Conservation (phyloP, 2,329 filamentous ascomycete species). For the Cercospora sp. region DNA sequence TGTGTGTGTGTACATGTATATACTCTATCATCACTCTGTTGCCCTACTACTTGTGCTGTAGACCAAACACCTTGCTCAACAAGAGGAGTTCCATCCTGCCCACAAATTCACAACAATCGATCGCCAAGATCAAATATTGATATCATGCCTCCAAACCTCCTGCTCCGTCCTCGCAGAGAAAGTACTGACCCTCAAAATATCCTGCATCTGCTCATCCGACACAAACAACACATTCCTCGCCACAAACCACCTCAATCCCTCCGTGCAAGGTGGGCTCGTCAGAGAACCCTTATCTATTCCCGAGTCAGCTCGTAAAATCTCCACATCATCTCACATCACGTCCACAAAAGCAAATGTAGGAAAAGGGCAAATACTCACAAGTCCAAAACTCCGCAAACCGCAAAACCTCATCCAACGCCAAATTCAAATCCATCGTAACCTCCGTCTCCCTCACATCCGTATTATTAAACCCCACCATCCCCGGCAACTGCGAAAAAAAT, state of each 20-base stretch:
- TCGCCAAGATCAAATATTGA: conserved; percentile 39
- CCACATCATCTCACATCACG: not conserved
- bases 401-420: not conserved
- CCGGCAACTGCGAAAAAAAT: not conserved
- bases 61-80: no score
- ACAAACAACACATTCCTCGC: conserved; percentile 47
- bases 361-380: not conserved
- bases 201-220: conserved; percentile 52
- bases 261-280: conserved; percentile 31
- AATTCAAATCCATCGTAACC: not conserved
- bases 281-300: not conserved
- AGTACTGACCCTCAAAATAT: conserved; percentile 48
- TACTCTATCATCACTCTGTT: no score
- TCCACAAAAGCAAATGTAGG: no score
- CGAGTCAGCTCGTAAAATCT: not conserved
- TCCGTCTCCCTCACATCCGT: not conserved
- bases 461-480: not conserved
- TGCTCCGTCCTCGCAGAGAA: conserved; percentile 50
- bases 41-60: no score
- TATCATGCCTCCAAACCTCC: conserved; percentile 51
- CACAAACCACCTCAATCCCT: conserved; percentile 51
- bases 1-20: no score
- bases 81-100: no score
- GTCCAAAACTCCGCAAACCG: not conserved
- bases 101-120: no score